Percentiles rank a stretch among this genome's conserved stretches.
phyloP scores from a whole-genome alignment of 2,329 filamentous ascomycete genomes.

The Sordariomycetes sp. region DNA sequence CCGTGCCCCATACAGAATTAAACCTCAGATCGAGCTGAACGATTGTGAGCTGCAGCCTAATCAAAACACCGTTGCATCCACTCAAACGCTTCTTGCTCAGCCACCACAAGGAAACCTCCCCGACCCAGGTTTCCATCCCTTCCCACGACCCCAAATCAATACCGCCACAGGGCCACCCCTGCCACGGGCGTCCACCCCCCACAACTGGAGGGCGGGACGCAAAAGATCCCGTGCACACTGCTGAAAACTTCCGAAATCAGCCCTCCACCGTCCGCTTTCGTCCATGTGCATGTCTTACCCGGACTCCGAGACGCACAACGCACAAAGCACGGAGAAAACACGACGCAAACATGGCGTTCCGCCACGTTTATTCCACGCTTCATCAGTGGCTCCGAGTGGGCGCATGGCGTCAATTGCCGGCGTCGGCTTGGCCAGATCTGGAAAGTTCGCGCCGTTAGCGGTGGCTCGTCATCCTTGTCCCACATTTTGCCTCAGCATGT shows the following conservation, averaged over 20 bases:
- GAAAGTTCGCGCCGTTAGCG: neutral
- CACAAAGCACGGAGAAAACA: neutral
- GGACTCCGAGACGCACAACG: neutral
- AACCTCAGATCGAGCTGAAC: neutral
- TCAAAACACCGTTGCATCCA: neutral
- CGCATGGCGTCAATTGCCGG: neutral
- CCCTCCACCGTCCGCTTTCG: neutral
- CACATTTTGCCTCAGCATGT: neutral
- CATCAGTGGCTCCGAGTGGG: neutral
- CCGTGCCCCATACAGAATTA: neutral
- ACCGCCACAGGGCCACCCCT: neutral
- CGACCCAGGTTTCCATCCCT: neutral
- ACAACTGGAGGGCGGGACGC: neutral
- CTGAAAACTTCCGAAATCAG: neutral
- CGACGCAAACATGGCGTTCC: no score
- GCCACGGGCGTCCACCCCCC: no score
- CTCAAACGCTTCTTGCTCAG: neutral
- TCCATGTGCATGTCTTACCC: neutral
- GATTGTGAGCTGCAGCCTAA: neutral
- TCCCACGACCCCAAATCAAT: neutral
- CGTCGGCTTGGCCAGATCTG: no score
- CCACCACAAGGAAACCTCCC: no score
- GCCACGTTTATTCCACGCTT: neutral
- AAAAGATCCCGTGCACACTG: neutral
- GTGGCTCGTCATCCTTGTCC: neutral